phyloP scores from a whole-genome alignment of 306 rosid species.

The Cicer cuneatum region DNA sequence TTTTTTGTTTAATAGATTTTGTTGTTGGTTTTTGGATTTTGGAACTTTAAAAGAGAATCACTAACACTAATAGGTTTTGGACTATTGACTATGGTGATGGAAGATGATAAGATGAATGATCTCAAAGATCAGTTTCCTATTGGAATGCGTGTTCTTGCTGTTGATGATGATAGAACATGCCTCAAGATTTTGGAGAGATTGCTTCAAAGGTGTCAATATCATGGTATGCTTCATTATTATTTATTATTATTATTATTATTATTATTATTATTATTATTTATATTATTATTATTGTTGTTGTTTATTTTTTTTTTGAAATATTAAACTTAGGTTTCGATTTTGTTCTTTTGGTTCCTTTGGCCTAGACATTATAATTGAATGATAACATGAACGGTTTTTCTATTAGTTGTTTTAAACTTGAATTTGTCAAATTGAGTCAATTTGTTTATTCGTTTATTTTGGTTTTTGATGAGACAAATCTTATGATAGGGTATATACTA shows the following conservation, averaged over 20 bases:
- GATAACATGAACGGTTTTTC: not conserved
- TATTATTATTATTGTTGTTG: not conserved
- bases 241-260: too few species aligned
- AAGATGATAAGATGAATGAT: conserved; percentile 48
- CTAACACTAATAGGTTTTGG: conserved; percentile 22
- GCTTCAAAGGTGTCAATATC: conserved; percentile 83
- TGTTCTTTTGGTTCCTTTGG: conserved; percentile 7
- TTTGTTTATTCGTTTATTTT: not conserved
- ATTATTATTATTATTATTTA: too few species aligned
- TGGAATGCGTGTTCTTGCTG: conserved; percentile 96
- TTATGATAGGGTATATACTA: not conserved
- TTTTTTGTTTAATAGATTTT: conserved; percentile 35
- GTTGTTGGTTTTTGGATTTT: conserved; percentile 4
- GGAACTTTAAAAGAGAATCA: not conserved
- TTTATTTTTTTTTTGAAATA: too few species aligned
- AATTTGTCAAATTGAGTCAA: conserved; percentile 2
- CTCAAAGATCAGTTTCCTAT: conserved; percentile 69
- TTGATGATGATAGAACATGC: conserved; percentile 89
- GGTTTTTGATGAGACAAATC: conserved; percentile 22
- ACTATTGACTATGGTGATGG: conserved; percentile 56
- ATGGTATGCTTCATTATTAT: conserved; percentile 55
- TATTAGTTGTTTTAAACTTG: too few species aligned
- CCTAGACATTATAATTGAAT: not conserved
- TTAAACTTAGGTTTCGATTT: not conserved
- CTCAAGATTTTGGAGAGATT: conserved; percentile 72